Percentiles rank a stretch among this genome's conserved stretches.
These are phyloP conservation scores for Raddia guianensis DNA, from an alignment of 176 grass and related monocot species.

Conservation along the genomic window DNA sequence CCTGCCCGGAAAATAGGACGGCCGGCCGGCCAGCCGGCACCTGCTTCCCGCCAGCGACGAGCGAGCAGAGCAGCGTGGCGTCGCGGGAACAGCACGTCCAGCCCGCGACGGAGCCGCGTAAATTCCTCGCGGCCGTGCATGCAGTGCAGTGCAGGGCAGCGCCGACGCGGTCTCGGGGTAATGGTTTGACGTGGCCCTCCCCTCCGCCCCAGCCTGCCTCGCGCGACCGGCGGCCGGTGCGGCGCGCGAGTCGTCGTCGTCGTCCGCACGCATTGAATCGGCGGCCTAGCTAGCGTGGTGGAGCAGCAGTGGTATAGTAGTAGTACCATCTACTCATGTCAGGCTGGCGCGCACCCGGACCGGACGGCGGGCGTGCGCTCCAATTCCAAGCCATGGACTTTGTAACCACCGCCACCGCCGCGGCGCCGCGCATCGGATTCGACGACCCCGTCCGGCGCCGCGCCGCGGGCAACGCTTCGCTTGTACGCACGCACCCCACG, in stretches of 20 bases:
- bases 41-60: neutral
- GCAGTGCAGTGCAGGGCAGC: neutral
- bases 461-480: constrained; percentile 30
- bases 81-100: neutral
- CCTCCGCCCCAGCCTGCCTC: neutral
- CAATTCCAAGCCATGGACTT: constrained; percentile 3
- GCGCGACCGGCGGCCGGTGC: constrained; percentile 21
- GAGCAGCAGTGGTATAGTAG: neutral
- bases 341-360: constrained; percentile 27
- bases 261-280: neutral
- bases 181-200: neutral
- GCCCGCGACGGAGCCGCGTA: neutral
- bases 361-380: neutral
- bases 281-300: neutral
- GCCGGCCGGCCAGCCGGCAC: neutral
- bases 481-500: neutral
- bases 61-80: neutral
- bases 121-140: neutral
- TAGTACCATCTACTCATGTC: neutral
- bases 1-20: constrained; percentile 30
- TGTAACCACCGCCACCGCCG: constrained; percentile 29
- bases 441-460: neutral
- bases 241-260: neutral
- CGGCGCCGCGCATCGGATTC: neutral
- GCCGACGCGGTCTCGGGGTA: neutral